Conservation (phyloP, 768 basidiomycete genomes). For the Pleurotus citrinopileatus region DNA sequence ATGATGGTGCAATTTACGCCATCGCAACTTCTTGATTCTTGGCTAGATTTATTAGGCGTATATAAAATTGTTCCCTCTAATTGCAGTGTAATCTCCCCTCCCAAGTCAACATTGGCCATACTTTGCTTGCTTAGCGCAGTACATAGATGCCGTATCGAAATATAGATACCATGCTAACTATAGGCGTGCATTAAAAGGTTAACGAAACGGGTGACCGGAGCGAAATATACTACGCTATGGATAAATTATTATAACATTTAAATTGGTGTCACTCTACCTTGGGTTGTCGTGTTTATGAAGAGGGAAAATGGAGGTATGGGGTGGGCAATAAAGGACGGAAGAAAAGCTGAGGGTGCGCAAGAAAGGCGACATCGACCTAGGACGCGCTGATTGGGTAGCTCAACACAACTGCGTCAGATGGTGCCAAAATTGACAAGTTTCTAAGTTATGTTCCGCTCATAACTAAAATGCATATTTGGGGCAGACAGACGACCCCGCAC, state of each 20-base stretch:
- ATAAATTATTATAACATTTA: slow-evolving; percentile 3
- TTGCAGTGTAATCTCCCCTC: too few relatives aligned
- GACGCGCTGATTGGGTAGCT: too few relatives aligned
- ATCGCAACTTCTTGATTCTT: background rate
- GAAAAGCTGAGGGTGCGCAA: background rate
- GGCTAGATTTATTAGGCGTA: too few relatives aligned
- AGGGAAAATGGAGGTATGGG: background rate
- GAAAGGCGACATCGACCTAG: too few relatives aligned
- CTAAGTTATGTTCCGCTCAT: background rate
- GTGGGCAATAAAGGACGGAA: background rate
- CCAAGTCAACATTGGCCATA: too few relatives aligned
- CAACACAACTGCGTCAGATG: too few relatives aligned
- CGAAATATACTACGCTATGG: background rate
- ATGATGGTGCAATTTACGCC: background rate
- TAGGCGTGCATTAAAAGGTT: too few relatives aligned
- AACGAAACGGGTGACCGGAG: background rate
- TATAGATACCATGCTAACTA: too few relatives aligned
- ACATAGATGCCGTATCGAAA: too few relatives aligned
- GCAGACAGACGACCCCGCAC: background rate
- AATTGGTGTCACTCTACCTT: background rate
- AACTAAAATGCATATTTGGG: background rate
- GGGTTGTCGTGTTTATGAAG: background rate
- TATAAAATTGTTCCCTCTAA: too few relatives aligned
- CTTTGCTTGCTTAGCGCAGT: too few relatives aligned
- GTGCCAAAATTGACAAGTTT: background rate